These are phyloP conservation scores for Conticribra weissflogii DNA, from an alignment of 108 stramenopile species.

Conservation along the genomic window DNA sequence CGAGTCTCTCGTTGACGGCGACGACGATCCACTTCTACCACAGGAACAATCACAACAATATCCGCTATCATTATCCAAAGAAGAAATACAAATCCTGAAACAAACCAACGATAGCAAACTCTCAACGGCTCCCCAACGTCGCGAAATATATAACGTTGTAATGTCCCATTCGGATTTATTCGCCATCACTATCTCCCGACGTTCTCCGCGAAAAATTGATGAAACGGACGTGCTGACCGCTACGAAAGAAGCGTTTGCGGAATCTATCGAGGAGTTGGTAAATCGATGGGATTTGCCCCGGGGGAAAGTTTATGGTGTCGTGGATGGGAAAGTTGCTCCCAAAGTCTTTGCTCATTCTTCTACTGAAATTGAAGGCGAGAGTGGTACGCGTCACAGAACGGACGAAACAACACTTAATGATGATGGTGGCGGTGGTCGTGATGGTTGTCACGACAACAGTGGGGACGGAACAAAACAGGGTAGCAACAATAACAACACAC, in stretches of 20 bases:
- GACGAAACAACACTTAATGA: not conserved
- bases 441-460: not conserved
- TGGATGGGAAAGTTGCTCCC: slow-evolving; percentile 74
- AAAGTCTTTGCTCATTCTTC: slow-evolving; percentile 49
- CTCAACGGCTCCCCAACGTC: slow-evolving; percentile 42
- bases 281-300: slow-evolving; percentile 26
- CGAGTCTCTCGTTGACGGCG: not conserved
- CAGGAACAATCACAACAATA: not conserved
- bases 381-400: not conserved
- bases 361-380: slow-evolving; percentile 8
- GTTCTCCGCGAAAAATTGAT: slow-evolving; percentile 62
- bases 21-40: not conserved
- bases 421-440: too few species aligned
- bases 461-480: not conserved
- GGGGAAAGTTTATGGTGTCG: slow-evolving; percentile 59
- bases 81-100: slow-evolving; percentile 22
- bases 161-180: slow-evolving; percentile 51
- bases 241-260: slow-evolving; percentile 64
- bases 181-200: slow-evolving; percentile 45
- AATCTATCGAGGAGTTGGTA: slow-evolving; percentile 72
- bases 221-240: slow-evolving; percentile 53
- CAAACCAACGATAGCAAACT: slow-evolving; percentile 72
- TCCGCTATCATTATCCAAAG: slow-evolving; percentile 14
- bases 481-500: not conserved
- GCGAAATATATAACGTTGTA: slow-evolving; percentile 62